phyloP scores from a whole-genome alignment of 2,329 filamentous ascomycete species.

The Arachnomyces sp. region DNA sequence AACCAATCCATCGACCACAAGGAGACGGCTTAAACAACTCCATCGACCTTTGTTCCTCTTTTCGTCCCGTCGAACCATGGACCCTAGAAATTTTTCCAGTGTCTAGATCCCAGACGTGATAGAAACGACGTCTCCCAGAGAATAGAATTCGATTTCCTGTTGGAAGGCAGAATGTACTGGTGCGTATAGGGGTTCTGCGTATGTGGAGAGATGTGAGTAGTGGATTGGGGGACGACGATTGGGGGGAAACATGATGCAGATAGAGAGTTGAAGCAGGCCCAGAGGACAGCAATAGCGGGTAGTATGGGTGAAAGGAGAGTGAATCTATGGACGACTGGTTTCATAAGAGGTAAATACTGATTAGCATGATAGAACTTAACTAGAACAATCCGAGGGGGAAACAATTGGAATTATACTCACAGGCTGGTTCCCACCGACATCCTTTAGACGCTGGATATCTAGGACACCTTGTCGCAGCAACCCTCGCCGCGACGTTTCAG shows the following conservation, averaged over 20 bases:
- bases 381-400: background rate
- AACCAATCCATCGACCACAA: conserved; percentile 75
- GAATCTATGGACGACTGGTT: conserved; percentile 63
- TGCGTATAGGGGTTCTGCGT: conserved; percentile 72
- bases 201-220: conserved; percentile 85
- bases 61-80: conserved; percentile 59
- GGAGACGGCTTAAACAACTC: conserved; percentile 84
- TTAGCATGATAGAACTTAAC: background rate
- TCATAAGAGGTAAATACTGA: conserved; percentile 9
- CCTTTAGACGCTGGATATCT: conserved; percentile 81
- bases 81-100: conserved; percentile 79
- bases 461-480: conserved; percentile 80
- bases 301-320: conserved; percentile 80
- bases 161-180: conserved; percentile 69
- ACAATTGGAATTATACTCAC: conserved; percentile 30
- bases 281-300: conserved; percentile 82
- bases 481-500: conserved; percentile 50
- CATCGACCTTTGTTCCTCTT: conserved; percentile 81
- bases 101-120: conserved; percentile 87
- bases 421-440: conserved; percentile 71
- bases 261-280: conserved; percentile 78
- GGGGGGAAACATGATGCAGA: conserved; percentile 79
- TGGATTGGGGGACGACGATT: conserved; percentile 73
- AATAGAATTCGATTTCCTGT: conserved; percentile 75
- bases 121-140: conserved; percentile 79